A percentile compares a stretch with the other conserved stretches of the same genome.
Conservation (phyloP, 495 filamentous ascomycete species). For the Penicillium herquei region DNA sequence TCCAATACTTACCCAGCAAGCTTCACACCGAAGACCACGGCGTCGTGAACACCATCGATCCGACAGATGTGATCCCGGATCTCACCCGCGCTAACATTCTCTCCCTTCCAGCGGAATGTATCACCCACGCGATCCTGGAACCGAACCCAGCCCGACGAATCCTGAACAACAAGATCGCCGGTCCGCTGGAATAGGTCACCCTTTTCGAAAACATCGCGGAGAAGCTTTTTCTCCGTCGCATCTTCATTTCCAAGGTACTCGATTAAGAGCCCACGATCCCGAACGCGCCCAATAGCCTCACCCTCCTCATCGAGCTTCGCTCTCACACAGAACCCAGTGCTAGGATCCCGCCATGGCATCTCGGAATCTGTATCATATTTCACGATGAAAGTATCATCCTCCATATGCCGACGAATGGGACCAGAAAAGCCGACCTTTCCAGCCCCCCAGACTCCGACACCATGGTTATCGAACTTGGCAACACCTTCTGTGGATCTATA, state of each 20-base stretch:
- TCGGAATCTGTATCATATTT: conserved; percentile 73
- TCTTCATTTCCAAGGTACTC: conserved; percentile 78
- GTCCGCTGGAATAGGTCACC: conserved; percentile 85
- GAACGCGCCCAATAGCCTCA: conserved; percentile 74
- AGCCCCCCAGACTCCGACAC: conserved; percentile 66
- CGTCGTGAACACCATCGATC: conserved; percentile 46
- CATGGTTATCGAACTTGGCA: conserved; percentile 70
- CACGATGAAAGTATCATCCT: conserved; percentile 58
- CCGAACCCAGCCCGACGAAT: conserved; percentile 66
- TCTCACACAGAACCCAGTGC: conserved; percentile 67
- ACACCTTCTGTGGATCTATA: conserved; percentile 85
- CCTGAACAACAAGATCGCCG: conserved; percentile 77
- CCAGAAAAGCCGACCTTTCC: conserved; percentile 84
- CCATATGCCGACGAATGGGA: conserved; percentile 52
- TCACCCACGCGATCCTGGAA: conserved; percentile 93
- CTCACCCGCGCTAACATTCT: conserved; percentile 85
- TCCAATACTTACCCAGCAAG: conserved; percentile 33
- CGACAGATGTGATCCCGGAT: conserved; percentile 51
- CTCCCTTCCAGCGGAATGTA: conserved; percentile 92
- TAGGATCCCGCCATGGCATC: conserved; percentile 63
- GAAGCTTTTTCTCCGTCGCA: conserved; percentile 74
- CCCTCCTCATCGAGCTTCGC: conserved; percentile 64
- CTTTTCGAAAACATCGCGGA: conserved; percentile 73
- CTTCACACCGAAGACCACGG: conserved; percentile 52
- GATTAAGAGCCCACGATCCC: conserved; percentile 61